Percentiles rank a stretch among this genome's conserved stretches.
These are phyloP conservation scores for Diplocarpon mali DNA, from an alignment of 2,329 filamentous ascomycete species.

Conservation along the genomic window DNA sequence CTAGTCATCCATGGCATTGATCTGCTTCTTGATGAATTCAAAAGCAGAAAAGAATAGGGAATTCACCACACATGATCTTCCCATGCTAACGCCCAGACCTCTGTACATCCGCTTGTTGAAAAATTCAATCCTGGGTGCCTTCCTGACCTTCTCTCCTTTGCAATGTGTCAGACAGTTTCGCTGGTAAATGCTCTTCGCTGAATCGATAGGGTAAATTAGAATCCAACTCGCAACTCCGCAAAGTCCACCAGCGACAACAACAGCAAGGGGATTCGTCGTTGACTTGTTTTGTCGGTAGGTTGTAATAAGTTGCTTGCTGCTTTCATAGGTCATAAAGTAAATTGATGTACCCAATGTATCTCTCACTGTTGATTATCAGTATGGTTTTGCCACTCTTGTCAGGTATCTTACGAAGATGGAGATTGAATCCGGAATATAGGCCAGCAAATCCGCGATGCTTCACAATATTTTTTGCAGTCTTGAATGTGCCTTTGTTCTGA, in stretches of 20 bases:
- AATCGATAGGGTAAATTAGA: conserved; percentile 53
- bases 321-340: conserved; percentile 86
- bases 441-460: conserved; percentile 62
- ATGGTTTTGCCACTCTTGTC: neutral
- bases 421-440: conserved; percentile 68
- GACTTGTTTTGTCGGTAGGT: conserved; percentile 61
- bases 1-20: conserved; percentile 26
- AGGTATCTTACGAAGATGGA: conserved; percentile 58
- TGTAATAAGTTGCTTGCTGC: conserved; percentile 69
- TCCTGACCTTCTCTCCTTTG: conserved; percentile 50
- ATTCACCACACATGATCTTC: conserved; percentile 71
- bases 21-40: conserved; percentile 65
- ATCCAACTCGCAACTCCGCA: conserved; percentile 82
- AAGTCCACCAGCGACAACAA: conserved; percentile 66
- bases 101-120: conserved; percentile 72
- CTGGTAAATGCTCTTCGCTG: conserved; percentile 77
- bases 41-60: conserved; percentile 86
- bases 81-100: conserved; percentile 73
- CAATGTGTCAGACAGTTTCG: conserved; percentile 65
- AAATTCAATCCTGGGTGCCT: conserved; percentile 63
- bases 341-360: conserved; percentile 76
- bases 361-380: conserved; percentile 42
- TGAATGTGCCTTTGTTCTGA: conserved; percentile 65
- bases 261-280: conserved; percentile 68
- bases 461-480: conserved; percentile 67